phyloP scores from a whole-genome alignment of 306 rosid species.

The Citrullus mucosospermus region DNA sequence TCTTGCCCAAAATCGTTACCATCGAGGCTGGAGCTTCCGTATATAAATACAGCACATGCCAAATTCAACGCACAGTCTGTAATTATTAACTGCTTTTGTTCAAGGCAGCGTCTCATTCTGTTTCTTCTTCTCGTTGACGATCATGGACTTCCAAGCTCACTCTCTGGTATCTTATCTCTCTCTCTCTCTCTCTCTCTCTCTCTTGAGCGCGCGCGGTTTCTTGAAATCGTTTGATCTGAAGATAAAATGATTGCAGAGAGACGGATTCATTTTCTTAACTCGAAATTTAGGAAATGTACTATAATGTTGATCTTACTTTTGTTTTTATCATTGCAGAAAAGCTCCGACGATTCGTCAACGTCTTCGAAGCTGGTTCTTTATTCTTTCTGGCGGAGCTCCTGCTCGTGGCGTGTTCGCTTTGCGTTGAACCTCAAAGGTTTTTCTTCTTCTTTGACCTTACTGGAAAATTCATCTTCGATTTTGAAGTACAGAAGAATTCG shows the following conservation, averaged over 20 bases:
- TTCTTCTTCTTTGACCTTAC: background rate
- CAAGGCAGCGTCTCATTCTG: background rate
- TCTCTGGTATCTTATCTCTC: background rate
- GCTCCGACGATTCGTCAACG: background rate
- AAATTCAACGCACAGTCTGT: background rate
- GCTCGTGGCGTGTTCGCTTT: slow-evolving; percentile 43
- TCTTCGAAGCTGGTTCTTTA: slow-evolving; percentile 22
- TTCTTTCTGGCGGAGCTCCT: slow-evolving; percentile 38
- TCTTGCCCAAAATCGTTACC: background rate
- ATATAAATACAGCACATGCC: background rate
- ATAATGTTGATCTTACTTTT: background rate
- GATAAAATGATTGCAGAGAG: background rate
- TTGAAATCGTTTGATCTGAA: background rate
- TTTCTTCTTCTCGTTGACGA: background rate
- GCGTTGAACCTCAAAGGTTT: slow-evolving; percentile 36
- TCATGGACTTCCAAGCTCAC: slow-evolving; percentile 5
- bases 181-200: background rate
- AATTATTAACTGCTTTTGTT: background rate
- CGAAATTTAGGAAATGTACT: background rate
- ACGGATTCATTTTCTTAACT: background rate
- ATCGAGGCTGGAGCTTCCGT: background rate
- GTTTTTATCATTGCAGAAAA: background rate
- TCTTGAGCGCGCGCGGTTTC: background rate
- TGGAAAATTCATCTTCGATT: background rate
- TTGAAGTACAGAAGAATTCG: background rate